These are phyloP conservation scores for Byssothecium circinans DNA, from an alignment of 2,329 filamentous ascomycete genomes.

Conservation along the genomic window DNA sequence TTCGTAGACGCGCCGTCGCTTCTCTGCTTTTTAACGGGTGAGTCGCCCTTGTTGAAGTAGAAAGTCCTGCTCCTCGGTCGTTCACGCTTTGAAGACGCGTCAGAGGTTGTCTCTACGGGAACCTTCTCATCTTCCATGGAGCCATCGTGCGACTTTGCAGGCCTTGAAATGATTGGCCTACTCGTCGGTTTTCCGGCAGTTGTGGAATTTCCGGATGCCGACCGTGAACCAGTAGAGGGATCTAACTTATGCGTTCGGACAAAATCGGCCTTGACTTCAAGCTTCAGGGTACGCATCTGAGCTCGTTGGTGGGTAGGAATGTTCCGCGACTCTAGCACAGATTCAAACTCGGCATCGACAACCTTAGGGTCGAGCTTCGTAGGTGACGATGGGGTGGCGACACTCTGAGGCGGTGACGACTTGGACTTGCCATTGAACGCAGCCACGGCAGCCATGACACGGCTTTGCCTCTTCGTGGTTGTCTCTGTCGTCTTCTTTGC, in stretches of 20 bases:
- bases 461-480: slow-evolving; percentile 47
- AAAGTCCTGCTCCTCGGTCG: slow-evolving; percentile 74
- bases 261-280: slow-evolving; percentile 93
- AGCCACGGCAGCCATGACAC: slow-evolving; percentile 67
- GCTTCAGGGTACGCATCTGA: slow-evolving; percentile 88
- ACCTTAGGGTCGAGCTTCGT: slow-evolving; percentile 54
- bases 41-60: slow-evolving; percentile 72
- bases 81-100: slow-evolving; percentile 46
- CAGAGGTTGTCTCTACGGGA: slow-evolving; percentile 14
- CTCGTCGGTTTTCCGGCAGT: slow-evolving; percentile 35
- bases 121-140: slow-evolving; percentile 25
- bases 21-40: slow-evolving; percentile 74
- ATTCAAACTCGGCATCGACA: slow-evolving; percentile 66
- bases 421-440: slow-evolving; percentile 60
- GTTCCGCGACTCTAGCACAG: slow-evolving; percentile 76
- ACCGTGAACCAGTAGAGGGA: slow-evolving; percentile 53
- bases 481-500: slow-evolving; percentile 18
- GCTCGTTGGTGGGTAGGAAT: slow-evolving; percentile 92
- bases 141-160: slow-evolving; percentile 36
- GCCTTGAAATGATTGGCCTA: slow-evolving; percentile 48
- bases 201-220: slow-evolving; percentile 48
- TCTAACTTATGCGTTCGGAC: slow-evolving; percentile 81
- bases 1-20: slow-evolving; percentile 66
- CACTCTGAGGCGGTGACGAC: slow-evolving; percentile 30
- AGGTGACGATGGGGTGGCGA: slow-evolving; percentile 20